Evolutionary conservation across 352 stramenopile genomes (phyloP), one percentile per base, ranked within the genome.

Genomic region (Globisporangium emineosum): DNA sequence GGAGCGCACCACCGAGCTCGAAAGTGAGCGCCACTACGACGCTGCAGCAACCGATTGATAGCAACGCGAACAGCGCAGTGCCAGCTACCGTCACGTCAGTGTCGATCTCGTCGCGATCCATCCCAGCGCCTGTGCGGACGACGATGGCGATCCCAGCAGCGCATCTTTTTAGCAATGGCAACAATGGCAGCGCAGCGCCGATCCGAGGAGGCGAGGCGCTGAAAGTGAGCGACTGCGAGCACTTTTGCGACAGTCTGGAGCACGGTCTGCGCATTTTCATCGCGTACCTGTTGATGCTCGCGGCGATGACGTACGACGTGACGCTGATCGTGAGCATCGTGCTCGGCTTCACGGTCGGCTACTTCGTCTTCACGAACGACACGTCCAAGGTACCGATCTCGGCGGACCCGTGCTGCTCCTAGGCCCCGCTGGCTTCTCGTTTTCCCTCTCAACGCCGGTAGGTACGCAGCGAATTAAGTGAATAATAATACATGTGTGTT

Each of bases 201-300:
- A 25, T 21, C 5, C 33, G 29, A 43, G 7, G 9, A 1, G 30
- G 2, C 52, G 23, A 30, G 19, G 32, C n/a, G 19, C 45, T 32
- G 25, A 82, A 80, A 52, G 80, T 88, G 25, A 74, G 64, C 73
- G 70, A 85, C 53, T 83, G 66, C 68, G 72, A 72, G 42, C 83
- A 92, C 65, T 63, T 88, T 25, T 68, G 67, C 42, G 80, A 91
- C 67, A 83, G 80, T 51, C 27, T 89, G 60, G 67, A 85, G 72
- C 84, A 85, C 32, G 84, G 84, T 4, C 59, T 79, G 54, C 64
- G 77, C n/a, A 89, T 91, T 58, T 56, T 88, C n/a, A 60, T 93
- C 32, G 84, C 84, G 59, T 93, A 91, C 47, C 49, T 93, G 66
- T 74, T 93, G 52, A 93, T 93, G 84, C 77, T 93, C 19, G 82